These are phyloP conservation scores for Tetragonia tetragonoides DNA, from an alignment of 148 eudicot species.

Conservation along the genomic window DNA sequence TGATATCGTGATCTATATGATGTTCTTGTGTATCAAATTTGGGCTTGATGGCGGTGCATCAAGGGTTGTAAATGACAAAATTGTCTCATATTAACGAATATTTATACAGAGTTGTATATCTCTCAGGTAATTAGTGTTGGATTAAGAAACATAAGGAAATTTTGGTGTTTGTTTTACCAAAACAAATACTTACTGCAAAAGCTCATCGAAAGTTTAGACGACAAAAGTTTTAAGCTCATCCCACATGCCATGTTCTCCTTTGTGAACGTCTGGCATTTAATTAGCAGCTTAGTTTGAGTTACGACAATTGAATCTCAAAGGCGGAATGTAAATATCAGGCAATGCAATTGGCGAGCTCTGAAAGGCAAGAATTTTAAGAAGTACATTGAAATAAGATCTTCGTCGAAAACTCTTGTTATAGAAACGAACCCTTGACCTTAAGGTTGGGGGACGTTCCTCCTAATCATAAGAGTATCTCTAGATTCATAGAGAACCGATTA, in stretches of 20 bases:
- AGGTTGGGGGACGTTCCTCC: too few species aligned
- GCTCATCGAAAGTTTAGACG: too few species aligned
- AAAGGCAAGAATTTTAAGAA: conserved; percentile 94
- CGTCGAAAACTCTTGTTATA: conserved; percentile 56
- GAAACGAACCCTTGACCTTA: too few species aligned
- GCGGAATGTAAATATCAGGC: conserved; percentile 72
- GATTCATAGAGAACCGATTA: too few species aligned
- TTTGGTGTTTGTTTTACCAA: neutral
- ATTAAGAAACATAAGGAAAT: too few species aligned
- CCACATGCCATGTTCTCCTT: conserved; percentile 72
- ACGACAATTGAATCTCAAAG: conserved; percentile 70
- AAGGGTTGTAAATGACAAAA: neutral
- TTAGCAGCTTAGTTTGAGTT: conserved; percentile 88
- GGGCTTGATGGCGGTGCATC: neutral
- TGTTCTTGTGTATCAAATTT: neutral
- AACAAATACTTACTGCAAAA: neutral
- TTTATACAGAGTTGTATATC: neutral
- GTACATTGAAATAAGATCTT: conserved; percentile 83
- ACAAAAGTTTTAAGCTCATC: conserved; percentile 37
- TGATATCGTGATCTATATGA: neutral
- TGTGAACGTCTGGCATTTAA: conserved; percentile 81
- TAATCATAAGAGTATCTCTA: too few species aligned
- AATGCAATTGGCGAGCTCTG: conserved; percentile 95
- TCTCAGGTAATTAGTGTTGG: neutral
- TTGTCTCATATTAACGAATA: neutral